Evolutionary conservation across 805 yeast species (phyloP), one percentile per base, ranked within the genome.

Genomic region (Saturnispora sanitii): DNA sequence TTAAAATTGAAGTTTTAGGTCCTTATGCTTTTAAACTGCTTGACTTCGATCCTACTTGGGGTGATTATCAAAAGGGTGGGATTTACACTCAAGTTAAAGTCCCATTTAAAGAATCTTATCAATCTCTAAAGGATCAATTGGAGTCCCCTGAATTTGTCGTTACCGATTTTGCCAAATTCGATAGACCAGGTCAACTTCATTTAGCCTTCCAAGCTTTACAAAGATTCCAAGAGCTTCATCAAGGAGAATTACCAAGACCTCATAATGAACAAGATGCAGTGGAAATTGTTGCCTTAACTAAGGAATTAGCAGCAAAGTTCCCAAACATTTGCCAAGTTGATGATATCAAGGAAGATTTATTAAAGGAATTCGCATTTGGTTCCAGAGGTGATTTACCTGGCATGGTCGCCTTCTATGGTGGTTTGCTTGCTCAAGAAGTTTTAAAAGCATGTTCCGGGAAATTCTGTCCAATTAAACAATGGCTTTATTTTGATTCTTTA

Each of bases 401-500:
- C 28, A 64, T 86, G 57, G 79, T 77, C 49, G 96, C 96, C 2
- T 81, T 88, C 46, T 75, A 78, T 54, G 98, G 98, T 60, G 97
- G 97, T 26, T 67, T 90, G 41, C 81, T 85, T 35, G 98, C 98
- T 3, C 98, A 92, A 63, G 98, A 92, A 64, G 96, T 85, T 17
- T 71, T 92, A 57, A 92, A 92, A 65, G 94, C 94, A 33, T 82
- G 88, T 52, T 84, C 96, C 9, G 95, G 96, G 38, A 92, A 92
- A 64, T 92, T 88, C 55, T 76, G 79, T n/a, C 98, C 98, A 7
- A 67, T 90, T 40, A 81, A 82, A 60, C 98, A 92, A 66, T 84
- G 79, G 71, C 64, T 92, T 60, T 90, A 90, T 62, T 92, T 84
- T 60, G 98, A 92, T 55, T 87, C 97, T 1, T 67, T 92, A 50